phyloP scores from a whole-genome alignment of 2,329 filamentous ascomycete species.

The Elsinoe arachidis region DNA sequence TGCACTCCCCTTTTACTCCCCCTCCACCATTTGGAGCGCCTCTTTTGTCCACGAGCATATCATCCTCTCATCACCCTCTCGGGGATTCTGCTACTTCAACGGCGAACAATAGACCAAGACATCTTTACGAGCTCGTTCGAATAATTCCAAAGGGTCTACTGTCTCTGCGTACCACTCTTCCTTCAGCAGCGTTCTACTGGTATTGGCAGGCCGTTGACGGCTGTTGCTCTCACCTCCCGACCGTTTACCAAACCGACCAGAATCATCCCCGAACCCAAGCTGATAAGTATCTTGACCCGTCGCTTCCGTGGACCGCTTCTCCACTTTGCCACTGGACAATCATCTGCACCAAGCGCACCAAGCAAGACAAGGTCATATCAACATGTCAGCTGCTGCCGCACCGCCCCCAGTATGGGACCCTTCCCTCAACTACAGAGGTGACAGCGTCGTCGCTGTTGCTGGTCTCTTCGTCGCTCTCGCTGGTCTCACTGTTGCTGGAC shows the following conservation, averaged over 20 bases:
- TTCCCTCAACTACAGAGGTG: slow-evolving; percentile 3
- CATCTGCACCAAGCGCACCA: background rate
- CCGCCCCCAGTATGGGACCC: background rate
- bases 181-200: background rate
- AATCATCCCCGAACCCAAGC: background rate
- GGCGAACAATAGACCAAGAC: background rate
- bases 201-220: slow-evolving; percentile 8
- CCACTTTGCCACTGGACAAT: background rate
- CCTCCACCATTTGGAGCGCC: background rate
- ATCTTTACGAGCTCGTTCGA: background rate
- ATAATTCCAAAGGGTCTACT: slow-evolving; percentile 3
- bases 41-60: background rate
- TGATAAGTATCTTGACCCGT: slow-evolving; percentile 3
- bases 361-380: background rate
- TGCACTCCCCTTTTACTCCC: background rate
- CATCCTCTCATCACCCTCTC: background rate
- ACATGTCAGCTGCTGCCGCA: background rate
- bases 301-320: background rate
- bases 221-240: slow-evolving; percentile 7
- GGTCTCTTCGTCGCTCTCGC: background rate
- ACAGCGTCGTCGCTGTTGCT: background rate
- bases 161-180: background rate
- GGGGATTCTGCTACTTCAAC: background rate
- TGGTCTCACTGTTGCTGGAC: background rate
- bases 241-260: slow-evolving; percentile 3